Conservation (phyloP, 2,329 filamentous ascomycete genomes). For the Ophiocordyceps sinensis region DNA sequence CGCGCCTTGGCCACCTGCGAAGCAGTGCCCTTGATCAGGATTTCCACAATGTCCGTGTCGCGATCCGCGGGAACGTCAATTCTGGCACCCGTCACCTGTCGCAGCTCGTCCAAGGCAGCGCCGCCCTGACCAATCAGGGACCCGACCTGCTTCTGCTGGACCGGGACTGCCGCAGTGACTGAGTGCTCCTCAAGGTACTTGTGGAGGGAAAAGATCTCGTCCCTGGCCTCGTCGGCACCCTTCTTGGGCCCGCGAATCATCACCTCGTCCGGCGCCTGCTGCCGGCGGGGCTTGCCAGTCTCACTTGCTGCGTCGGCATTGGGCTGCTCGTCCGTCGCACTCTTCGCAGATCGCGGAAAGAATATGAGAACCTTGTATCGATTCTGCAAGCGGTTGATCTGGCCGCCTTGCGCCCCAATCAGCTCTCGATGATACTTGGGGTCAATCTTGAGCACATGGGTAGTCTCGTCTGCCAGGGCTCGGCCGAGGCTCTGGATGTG, state of each 20-base stretch:
- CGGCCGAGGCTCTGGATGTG: conserved; percentile 69
- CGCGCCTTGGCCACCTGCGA: conserved; percentile 81
- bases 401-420: conserved; percentile 74
- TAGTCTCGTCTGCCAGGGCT: conserved; percentile 82
- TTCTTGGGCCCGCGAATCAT: conserved; percentile 82
- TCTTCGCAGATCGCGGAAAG: conserved; percentile 61
- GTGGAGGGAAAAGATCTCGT: conserved; percentile 77
- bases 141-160: conserved; percentile 86
- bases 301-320: conserved; percentile 57
- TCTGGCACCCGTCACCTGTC: conserved; percentile 69
- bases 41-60: conserved; percentile 65
- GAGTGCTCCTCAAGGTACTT: conserved; percentile 88
- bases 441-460: conserved; percentile 75
- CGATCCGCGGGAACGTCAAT: conserved; percentile 81
- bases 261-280: conserved; percentile 79
- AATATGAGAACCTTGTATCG: conserved; percentile 92
- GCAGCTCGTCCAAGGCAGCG: conserved; percentile 78
- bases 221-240: conserved; percentile 80
- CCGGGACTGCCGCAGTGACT: conserved; percentile 61
- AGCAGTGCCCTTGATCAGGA: conserved; percentile 86
- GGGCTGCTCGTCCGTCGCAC: conserved; percentile 52
- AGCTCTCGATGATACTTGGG: conserved; percentile 89
- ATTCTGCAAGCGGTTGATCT: conserved; percentile 84
- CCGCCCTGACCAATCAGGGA: conserved; percentile 86
- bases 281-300: conserved; percentile 46